Base-by-base conservation (phyloP, 495 filamentous ascomycete genomes). In the Talaromyces ruber region DNA sequence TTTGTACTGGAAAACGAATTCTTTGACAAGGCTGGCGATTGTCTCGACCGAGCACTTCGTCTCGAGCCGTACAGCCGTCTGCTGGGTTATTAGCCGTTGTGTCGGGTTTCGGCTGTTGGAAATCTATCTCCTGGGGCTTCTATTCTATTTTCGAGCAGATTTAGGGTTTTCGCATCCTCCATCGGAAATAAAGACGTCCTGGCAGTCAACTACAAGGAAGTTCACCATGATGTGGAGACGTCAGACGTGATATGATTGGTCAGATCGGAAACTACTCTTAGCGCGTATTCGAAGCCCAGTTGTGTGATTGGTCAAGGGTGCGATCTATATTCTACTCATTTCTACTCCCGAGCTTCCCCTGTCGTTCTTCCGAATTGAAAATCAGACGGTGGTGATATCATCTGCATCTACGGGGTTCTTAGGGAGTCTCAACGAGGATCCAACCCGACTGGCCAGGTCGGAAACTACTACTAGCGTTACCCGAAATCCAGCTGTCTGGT, bases 261-360 rank as follows among this genome's bases (percentile, higher is more conserved):
- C 30, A 32, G 55, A 7, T 58, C 55, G 55, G 55, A 39, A 58
- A 58, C 55, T 58, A 58, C 32, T 24, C 16, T n/a, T 58, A 58
- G 55, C 32, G 54, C 26, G 24, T 11, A 2, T 11, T 21, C 6
- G 21, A 21, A 6, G 7, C 11, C 9, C 9, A 18, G 25, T n/a
- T 16, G 53, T 29, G 26, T 32, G 29, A 22, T 34, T 34, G 55
- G 21, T 34, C 8, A 37, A 34, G 4, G 11, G 28, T 7, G 16
- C n/a, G 45, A 51, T 21, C 45, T 51, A 51, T 22, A 22, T n/a
- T 32, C 16, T 28, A 16, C n/a, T 37, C 21, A 5, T 21, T n/a
- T 18, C 8, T 37, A 24, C 47, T 51, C 22, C 47, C n/a, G n/a
- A n/a, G n/a, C n/a, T n/a, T n/a, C n/a, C n/a, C n/a, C n/a, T n/a